Evolutionary conservation across 306 rosid species (phyloP), one percentile per base, ranked within the genome.

Genomic region (Quercus variabilis): DNA sequence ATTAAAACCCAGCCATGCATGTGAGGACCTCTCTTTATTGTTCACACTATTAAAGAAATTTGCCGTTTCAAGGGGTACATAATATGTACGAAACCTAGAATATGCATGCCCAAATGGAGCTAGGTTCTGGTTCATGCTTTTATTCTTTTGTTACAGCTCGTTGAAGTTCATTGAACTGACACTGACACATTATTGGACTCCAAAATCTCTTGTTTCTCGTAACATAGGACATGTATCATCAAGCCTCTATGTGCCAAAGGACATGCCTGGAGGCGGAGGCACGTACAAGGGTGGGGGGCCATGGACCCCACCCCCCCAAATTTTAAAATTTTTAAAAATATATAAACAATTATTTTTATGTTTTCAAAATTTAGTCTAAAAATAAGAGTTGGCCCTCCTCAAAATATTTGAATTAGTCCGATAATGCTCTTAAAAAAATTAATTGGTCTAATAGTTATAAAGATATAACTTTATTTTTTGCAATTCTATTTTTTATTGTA

Each of bases 211-310:
- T 9, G 65, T 15, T 19, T 59, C 18, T 33, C 49, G 0, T 33
- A 14, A 13, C 14, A 30, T 41, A 9, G 59, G 56, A 20, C 30
- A 11, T 33, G 35, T 55, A 75, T 56, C 19, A 69, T 64, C 79
- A 70, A 71, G 59, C 69, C 19, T 60, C 17, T 64, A 72, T 51
- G 81, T 78, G 83, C 62, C 78, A 64, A 25, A 46, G 18, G 46
- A 67, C 75, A 69, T 69, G 80, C 60, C 33, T 57, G 26, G 33
- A n/a, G n/a, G n/a, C n/a, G n/a, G n/a, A n/a, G n/a, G n/a, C n/a
- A n/a, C n/a, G n/a, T n/a, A n/a, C n/a, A n/a, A n/a, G n/a, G n/a
- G n/a, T n/a, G n/a, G n/a, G n/a, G n/a, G n/a, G n/a, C n/a, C n/a
- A n/a, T n/a, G n/a, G n/a, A n/a, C n/a, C n/a, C n/a, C n/a, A n/a